These are phyloP conservation scores for Apophysomyces elegans DNA, from an alignment of 371 early-diverging fungal species.

Conservation along the genomic window DNA sequence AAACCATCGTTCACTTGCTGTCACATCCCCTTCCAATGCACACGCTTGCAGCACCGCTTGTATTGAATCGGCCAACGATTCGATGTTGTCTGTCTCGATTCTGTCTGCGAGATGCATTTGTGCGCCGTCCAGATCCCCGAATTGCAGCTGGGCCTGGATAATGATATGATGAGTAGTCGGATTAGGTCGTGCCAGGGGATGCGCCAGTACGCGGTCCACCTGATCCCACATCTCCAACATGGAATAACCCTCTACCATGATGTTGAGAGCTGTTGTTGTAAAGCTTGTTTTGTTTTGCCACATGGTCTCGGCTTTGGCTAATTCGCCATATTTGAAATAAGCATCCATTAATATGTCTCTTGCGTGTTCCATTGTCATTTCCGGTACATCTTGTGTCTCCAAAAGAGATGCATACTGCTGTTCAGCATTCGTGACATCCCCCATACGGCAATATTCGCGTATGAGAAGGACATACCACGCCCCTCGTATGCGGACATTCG, in stretches of 20 bases:
- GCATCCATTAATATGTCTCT: neutral
- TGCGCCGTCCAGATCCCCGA: neutral
- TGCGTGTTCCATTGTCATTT: neutral
- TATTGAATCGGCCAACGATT: neutral
- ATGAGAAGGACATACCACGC: slow-evolving; percentile 1
- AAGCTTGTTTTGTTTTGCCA: neutral
- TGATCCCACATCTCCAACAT: neutral
- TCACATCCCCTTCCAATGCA: neutral
- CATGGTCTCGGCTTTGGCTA: neutral
- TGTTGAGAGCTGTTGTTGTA: neutral
- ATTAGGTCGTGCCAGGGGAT: neutral
- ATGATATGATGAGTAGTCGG: neutral
- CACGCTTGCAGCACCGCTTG: neutral
- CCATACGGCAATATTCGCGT: neutral
- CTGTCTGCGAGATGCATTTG: neutral
- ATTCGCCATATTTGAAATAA: neutral
- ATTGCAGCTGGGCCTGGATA: neutral
- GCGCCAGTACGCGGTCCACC: neutral
- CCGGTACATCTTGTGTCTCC: neutral
- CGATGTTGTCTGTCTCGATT: neutral
- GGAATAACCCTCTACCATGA: neutral
- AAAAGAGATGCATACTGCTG: neutral
- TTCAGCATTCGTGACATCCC: slow-evolving; percentile 1
- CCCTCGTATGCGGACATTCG: neutral
- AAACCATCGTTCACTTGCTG: neutral